These are phyloP conservation scores for Phyllosticta capitalensis DNA, from an alignment of 2,329 filamentous ascomycete species.

Conservation along the genomic window DNA sequence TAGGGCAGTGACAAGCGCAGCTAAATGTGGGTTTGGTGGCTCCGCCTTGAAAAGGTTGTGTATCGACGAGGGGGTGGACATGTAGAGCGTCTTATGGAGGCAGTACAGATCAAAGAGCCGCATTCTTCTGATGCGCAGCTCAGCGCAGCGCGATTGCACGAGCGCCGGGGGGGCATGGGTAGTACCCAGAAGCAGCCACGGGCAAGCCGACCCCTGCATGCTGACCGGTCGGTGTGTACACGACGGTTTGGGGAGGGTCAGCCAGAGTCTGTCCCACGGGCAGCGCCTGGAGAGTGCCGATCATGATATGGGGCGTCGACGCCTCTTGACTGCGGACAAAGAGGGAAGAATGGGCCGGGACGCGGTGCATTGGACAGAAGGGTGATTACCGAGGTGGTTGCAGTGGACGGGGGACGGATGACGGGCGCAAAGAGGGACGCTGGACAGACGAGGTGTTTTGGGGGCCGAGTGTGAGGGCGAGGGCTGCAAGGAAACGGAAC, in stretches of 20 bases:
- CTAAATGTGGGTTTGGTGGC: constrained; percentile 9
- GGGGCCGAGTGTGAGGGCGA: background rate
- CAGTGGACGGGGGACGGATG: background rate
- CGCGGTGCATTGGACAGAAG: background rate
- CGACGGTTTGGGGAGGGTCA: constrained; percentile 1
- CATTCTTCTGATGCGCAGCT: constrained; percentile 1
- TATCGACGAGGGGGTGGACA: background rate
- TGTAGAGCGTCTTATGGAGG: constrained; percentile 8
- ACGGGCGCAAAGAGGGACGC: background rate
- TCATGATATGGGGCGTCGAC: constrained; percentile 3
- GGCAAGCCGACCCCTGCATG: constrained; percentile 11
- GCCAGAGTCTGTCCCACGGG: constrained; percentile 9
- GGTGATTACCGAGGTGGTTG: background rate
- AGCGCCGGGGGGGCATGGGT: constrained; percentile 6
- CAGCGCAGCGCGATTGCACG: constrained; percentile 5
- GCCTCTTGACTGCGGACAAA: constrained; percentile 5
- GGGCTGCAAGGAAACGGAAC: background rate
- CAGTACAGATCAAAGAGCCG: constrained; percentile 7
- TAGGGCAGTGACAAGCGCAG: constrained; percentile 1
- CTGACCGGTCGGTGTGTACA: constrained; percentile 10
- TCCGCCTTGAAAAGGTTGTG: constrained; percentile 10
- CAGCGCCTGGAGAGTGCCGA: constrained; percentile 1
- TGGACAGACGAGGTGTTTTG: too few species aligned
- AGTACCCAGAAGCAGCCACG: constrained; percentile 4
- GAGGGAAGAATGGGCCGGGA: constrained; percentile 2